A percentile compares a stretch with the other conserved stretches of the same genome.
Evolutionary conservation across 768 basidiomycete genomes (phyloP).

Genomic region (Mycena venus): DNA sequence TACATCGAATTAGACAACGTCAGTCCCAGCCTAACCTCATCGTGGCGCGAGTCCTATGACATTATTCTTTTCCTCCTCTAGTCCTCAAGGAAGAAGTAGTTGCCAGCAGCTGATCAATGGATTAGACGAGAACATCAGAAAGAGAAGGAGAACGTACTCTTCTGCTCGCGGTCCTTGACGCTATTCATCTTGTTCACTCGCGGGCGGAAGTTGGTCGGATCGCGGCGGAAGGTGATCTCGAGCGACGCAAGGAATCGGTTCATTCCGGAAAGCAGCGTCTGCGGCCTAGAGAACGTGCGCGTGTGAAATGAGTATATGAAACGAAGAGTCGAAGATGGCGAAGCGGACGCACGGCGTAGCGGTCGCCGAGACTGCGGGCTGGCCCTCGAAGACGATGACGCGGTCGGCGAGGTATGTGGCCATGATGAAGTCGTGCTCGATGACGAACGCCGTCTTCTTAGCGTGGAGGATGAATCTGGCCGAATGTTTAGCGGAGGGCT

Average conservation of each 20-base stretch:
- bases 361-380: constrained; percentile 89
- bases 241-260: constrained; percentile 96
- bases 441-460: constrained; percentile 98
- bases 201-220: constrained; percentile 94
- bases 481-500: not conserved
- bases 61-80: constrained; percentile 44
- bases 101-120: constrained; percentile 71
- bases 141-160: constrained; percentile 61
- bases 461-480: constrained; percentile 91
- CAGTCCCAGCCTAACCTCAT: not conserved
- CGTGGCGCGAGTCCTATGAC: not conserved
- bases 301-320: not conserved
- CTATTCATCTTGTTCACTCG: constrained; percentile 89
- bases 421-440: constrained; percentile 99
- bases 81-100: constrained; percentile 95
- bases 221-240: constrained; percentile 98
- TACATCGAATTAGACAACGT: constrained; percentile 23
- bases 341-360: constrained; percentile 91
- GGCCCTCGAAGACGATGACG: constrained; percentile 92
- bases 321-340: not conserved
- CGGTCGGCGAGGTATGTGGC: constrained; percentile 99
- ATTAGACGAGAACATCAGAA: constrained; percentile 1
- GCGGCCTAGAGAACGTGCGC: constrained; percentile 71
- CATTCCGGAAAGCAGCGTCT: constrained; percentile 96
- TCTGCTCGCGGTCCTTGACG: constrained; percentile 92